Percentiles rank a stretch among this genome's conserved stretches.
phyloP scores from a whole-genome alignment of 179 eudicot species.

The Corrigiola litoralis region DNA sequence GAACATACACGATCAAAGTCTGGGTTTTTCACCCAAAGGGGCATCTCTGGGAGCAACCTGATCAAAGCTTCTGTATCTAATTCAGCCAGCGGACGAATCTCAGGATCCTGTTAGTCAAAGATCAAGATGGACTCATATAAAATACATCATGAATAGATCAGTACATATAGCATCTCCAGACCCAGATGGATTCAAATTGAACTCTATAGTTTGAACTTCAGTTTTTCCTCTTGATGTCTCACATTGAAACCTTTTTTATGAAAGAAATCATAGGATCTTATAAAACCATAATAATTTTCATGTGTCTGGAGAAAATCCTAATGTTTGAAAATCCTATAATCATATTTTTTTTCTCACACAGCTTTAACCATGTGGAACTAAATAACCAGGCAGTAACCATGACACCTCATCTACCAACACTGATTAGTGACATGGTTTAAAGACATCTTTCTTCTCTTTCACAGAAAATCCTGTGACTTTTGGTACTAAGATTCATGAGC shows the following conservation, averaged over 20 bases:
- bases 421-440: too few relatives aligned
- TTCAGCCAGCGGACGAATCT: constrained; percentile 40
- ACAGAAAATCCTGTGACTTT: too few relatives aligned
- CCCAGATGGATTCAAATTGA: too few relatives aligned
- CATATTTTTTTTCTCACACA: too few relatives aligned
- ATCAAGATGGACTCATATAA: background rate
- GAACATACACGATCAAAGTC: constrained; percentile 68
- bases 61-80: constrained; percentile 41
- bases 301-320: background rate
- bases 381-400: too few relatives aligned
- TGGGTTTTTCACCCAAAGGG: constrained; percentile 84
- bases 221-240: background rate
- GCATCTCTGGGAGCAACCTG: constrained; percentile 63
- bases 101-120: constrained; percentile 44
- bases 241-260: background rate
- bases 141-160: background rate
- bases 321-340: too few relatives aligned
- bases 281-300: background rate
- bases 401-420: too few relatives aligned
- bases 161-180: background rate
- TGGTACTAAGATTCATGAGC: too few relatives aligned
- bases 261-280: background rate
- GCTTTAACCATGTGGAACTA: too few relatives aligned
- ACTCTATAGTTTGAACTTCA: background rate
- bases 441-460: too few relatives aligned